phyloP scores from a whole-genome alignment of 257 asterid species.

The Penstemon newberryi region DNA sequence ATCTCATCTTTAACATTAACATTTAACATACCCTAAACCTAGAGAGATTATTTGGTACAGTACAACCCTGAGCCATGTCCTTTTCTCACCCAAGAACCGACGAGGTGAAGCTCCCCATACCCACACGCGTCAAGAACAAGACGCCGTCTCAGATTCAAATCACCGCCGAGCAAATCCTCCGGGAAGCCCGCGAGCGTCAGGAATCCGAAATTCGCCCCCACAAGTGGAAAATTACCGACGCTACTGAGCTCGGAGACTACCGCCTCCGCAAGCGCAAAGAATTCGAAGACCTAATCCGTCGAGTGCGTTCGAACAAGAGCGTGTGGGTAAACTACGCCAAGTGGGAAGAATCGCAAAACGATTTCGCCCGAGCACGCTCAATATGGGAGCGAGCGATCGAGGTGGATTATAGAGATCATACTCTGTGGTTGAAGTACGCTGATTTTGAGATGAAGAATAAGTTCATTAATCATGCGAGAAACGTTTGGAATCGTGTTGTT shows the following conservation, averaged over 20 bases:
- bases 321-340: constrained; percentile 91
- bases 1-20: no score
- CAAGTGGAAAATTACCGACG: constrained; percentile 77
- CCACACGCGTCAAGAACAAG: no score
- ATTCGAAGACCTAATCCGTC: constrained; percentile 65
- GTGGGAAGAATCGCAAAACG: constrained; percentile 88
- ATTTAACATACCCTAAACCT: no score
- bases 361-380: constrained; percentile 71
- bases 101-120: no score
- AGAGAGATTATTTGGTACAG: no score
- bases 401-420: constrained; percentile 76
- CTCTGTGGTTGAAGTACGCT: constrained; percentile 83
- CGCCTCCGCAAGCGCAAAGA: constrained; percentile 81
- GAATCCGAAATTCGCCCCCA: constrained; percentile 86
- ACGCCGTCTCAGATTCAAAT: no score
- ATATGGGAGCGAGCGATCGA: constrained; percentile 93
- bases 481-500: constrained; percentile 78
- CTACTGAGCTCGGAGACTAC: constrained; percentile 70
- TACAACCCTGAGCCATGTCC: no score
- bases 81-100: no score
- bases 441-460: constrained; percentile 85
- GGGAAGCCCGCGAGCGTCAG: constrained; percentile 79
- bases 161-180: constrained; percentile 24
- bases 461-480: constrained; percentile 72
- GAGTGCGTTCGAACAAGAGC: constrained; percentile 78